Conservation (phyloP, 805 yeast species). For the Wickerhamomyces bovis region DNA sequence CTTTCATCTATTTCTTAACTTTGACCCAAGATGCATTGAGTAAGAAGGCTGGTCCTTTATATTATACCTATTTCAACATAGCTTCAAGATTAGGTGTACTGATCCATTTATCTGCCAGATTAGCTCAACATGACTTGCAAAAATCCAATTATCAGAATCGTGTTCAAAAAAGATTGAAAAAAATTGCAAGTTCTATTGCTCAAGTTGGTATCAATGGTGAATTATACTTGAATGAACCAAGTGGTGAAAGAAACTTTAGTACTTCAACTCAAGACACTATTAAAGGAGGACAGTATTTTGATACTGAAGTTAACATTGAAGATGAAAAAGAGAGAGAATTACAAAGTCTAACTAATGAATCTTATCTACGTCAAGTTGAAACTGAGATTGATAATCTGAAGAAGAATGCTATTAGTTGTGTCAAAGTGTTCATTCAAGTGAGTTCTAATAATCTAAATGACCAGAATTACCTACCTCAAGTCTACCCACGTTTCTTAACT, state of each 20-base stretch:
- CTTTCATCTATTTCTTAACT: slow-evolving; percentile 42
- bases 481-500: slow-evolving; percentile 61
- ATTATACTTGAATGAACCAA: slow-evolving; percentile 38
- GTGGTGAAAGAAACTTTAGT: slow-evolving; percentile 9
- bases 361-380: slow-evolving; percentile 35
- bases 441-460: slow-evolving; percentile 24
- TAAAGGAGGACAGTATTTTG: slow-evolving; percentile 3
- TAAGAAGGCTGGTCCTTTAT: slow-evolving; percentile 45
- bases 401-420: slow-evolving; percentile 24
- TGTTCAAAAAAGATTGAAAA: slow-evolving; percentile 44
- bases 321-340: slow-evolving; percentile 8
- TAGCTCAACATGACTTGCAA: slow-evolving; percentile 45
- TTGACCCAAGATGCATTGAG: slow-evolving; percentile 45
- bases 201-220: slow-evolving; percentile 61
- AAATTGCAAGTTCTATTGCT: slow-evolving; percentile 48
- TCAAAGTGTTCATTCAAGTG: slow-evolving; percentile 25
- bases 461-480: slow-evolving; percentile 43
- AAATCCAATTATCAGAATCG: slow-evolving; percentile 40
- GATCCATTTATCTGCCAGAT: slow-evolving; percentile 49
- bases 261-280: slow-evolving; percentile 22
- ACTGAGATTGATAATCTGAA: slow-evolving; percentile 33
- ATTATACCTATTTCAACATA: slow-evolving; percentile 45
- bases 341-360: slow-evolving; percentile 2
- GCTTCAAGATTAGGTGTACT: slow-evolving; percentile 47
- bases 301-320: slow-evolving; percentile 1